Conservation (phyloP, 2,329 filamentous ascomycete species). For the Aureobasidium sp. region DNA sequence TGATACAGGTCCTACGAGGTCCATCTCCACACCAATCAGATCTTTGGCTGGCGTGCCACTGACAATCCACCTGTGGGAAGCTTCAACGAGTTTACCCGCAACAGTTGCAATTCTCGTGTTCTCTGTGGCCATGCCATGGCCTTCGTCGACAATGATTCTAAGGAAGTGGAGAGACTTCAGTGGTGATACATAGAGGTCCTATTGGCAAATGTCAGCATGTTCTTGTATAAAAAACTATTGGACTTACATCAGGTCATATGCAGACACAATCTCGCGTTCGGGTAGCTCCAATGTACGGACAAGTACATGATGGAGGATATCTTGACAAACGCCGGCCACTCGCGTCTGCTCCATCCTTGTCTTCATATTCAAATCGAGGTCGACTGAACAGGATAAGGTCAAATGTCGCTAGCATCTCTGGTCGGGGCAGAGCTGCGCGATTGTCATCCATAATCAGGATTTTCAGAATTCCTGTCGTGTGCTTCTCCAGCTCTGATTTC, state of each 20-base stretch:
- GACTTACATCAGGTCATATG: conserved; percentile 23
- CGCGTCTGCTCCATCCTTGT: conserved; percentile 39
- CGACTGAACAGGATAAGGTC: conserved; percentile 75
- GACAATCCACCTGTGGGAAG: conserved; percentile 77
- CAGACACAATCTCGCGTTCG: conserved; percentile 38
- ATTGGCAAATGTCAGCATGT: neutral
- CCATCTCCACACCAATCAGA: conserved; percentile 65
- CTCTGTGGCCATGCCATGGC: conserved; percentile 70
- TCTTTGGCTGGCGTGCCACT: conserved; percentile 84
- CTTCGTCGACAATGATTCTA: conserved; percentile 85
- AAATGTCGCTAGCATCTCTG: conserved; percentile 51
- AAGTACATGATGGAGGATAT: conserved; percentile 23
- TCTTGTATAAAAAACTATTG: too few species aligned
- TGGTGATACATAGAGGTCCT: conserved; percentile 46
- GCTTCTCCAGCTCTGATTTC: conserved; percentile 70
- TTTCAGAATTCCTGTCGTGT: conserved; percentile 53
- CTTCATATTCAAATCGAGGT: conserved; percentile 62
- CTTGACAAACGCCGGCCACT: conserved; percentile 31
- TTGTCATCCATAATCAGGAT: conserved; percentile 53
- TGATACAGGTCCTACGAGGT: conserved; percentile 32
- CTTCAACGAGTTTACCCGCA: conserved; percentile 41
- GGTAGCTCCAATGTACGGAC: conserved; percentile 37
- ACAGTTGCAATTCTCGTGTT: conserved; percentile 50
- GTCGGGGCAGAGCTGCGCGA: conserved; percentile 46
- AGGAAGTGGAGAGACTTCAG: conserved; percentile 72